Percentiles rank a stretch among this genome's conserved stretches.
Conservation (phyloP, 768 basidiomycete genomes). For the Lentinula aciculospora region DNA sequence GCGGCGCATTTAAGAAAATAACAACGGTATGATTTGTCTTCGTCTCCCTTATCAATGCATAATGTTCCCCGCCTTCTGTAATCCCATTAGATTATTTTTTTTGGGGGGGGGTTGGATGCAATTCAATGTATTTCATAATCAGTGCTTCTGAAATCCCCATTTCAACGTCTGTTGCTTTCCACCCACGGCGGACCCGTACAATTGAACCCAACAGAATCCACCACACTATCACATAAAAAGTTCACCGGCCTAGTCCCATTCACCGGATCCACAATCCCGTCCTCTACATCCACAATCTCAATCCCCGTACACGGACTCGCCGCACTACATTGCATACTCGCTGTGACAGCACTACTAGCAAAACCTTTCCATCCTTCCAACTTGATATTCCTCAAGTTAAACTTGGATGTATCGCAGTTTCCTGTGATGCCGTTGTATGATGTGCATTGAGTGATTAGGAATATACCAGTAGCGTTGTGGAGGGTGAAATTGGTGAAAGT, state of each 20-base stretch:
- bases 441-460: slow-evolving; percentile 25
- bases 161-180: not conserved
- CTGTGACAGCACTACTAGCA: slow-evolving; percentile 16
- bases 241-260: not conserved
- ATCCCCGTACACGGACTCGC: slow-evolving; percentile 24
- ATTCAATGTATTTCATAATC: too few species aligned
- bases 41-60: too few species aligned
- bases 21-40: too few species aligned
- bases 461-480: slow-evolving; percentile 14
- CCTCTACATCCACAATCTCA: slow-evolving; percentile 16
- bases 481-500: slow-evolving; percentile 22
- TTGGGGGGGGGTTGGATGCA: too few species aligned
- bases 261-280: slow-evolving; percentile 1
- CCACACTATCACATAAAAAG: slow-evolving; percentile 2
- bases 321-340: slow-evolving; percentile 25
- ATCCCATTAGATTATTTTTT: too few species aligned
- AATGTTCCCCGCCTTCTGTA: too few species aligned
- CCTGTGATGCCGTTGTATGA: slow-evolving; percentile 26
- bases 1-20: too few species aligned
- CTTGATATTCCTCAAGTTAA: slow-evolving; percentile 26
- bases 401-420: slow-evolving; percentile 25
- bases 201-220: slow-evolving; percentile 2
- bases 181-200: not conserved
- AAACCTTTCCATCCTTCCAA: slow-evolving; percentile 23
- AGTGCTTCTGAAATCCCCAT: too few species aligned